Conservation (phyloP, 1,139 yeast species). For the Geotrichum candidum region DNA sequence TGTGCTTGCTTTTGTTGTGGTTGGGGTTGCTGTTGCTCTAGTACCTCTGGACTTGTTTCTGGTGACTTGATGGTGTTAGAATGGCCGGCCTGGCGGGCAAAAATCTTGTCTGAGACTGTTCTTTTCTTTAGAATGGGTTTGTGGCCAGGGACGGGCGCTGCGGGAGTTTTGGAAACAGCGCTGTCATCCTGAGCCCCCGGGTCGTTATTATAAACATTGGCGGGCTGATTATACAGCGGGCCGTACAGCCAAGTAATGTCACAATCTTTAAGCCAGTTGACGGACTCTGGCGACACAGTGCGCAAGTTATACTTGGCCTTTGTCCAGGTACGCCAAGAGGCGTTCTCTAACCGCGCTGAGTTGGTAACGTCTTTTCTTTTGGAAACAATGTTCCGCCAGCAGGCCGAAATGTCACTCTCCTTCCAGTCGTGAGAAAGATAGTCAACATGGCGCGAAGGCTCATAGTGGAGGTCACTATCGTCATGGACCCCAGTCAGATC, state of each 20-base stretch:
- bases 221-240: conserved; percentile 54
- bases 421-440: conserved; percentile 94
- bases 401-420: conserved; percentile 83
- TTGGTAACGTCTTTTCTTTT: conserved; percentile 58
- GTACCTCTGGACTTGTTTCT: not conserved
- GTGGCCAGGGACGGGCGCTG: conserved; percentile 32
- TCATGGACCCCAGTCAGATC: conserved; percentile 48
- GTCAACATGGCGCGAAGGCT: conserved; percentile 88
- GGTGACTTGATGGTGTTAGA: conserved; percentile 1
- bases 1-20: not conserved
- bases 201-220: conserved; percentile 30
- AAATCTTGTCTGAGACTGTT: conserved; percentile 69
- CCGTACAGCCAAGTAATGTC: conserved; percentile 89
- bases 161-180: conserved; percentile 6
- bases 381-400: conserved; percentile 88
- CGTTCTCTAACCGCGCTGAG: conserved; percentile 70
- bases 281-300: conserved; percentile 69
- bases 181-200: conserved; percentile 13
- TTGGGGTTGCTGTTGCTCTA: not conserved
- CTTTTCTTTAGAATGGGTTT: conserved; percentile 79
- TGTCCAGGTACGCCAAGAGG: conserved; percentile 87
- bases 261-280: conserved; percentile 77
- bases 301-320: conserved; percentile 65
- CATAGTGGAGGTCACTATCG: conserved; percentile 72
- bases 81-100: conserved; percentile 37